Evolutionary conservation across 1,284 basidiomycete species (phyloP), one percentile per base, ranked within the genome.

Genomic region (Sphaerobolus stellatus): DNA sequence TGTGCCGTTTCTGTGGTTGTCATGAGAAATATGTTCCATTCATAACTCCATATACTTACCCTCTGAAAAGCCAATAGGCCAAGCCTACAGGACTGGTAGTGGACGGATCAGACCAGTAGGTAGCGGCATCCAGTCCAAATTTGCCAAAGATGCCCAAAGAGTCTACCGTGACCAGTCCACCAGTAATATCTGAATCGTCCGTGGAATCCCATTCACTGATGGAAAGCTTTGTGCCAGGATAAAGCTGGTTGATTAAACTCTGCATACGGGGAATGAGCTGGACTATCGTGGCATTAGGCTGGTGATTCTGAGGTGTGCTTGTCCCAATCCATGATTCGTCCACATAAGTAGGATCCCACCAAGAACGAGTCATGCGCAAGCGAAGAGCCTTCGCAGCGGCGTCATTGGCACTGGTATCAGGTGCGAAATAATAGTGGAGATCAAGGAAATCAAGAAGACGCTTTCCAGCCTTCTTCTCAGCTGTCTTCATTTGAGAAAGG

Each of bases 31-130:
- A 27, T 41, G 51, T 40, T 16, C 14, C 22, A 9, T 8, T 18
- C 20, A 30, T 13, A 29, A 31, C 16, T 27, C 28, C 8, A 18
- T 31, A 56, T 31, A 58, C 68, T 36, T 52, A 79, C 76, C 78
- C 78, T 68, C 77, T 66, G 67, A 66, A 80, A 14, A 80, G 68
- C 78, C 78, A 80, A 61, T 74, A 80, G 27, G 78, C 78, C 47
- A 79, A 62, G 27, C 76, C 78, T 27, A 75, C 62, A 24, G 78
- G 76, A 7, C 73, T 74, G 36, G 67, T 63, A 61, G 73, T 71
- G 56, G 74, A 71, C 4, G 75, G 73, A 13, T 70, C 71, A 6
- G 66, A 68, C 78, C 78, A 80, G 62, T 80, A 80, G 2, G 77
- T 79, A 20, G 78, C 77, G 31, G 65, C 66, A 59, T 80, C 78